A percentile compares a stretch with the other conserved stretches of the same genome.
Conservation (phyloP, 352 stramenopile species). For the Phytophthora megakarya region DNA sequence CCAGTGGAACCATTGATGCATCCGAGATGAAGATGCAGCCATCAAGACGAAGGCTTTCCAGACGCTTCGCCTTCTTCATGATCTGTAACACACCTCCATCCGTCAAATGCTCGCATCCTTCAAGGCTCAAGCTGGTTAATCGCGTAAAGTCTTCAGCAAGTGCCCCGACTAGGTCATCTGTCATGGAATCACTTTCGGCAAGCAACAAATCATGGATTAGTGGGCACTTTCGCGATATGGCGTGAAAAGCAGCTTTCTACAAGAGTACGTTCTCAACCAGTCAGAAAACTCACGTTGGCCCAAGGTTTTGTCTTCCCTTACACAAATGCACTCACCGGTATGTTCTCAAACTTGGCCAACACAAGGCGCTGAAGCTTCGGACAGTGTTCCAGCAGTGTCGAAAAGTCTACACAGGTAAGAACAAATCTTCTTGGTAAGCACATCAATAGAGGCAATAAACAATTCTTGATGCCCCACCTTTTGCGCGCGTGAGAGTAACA, state of each 20-base stretch:
- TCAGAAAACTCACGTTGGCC: slow-evolving; percentile 13
- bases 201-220: slow-evolving; percentile 45
- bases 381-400: slow-evolving; percentile 44
- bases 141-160: slow-evolving; percentile 41
- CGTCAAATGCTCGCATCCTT: slow-evolving; percentile 58
- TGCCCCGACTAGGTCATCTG: slow-evolving; percentile 52
- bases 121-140: slow-evolving; percentile 52
- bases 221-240: slow-evolving; percentile 33
- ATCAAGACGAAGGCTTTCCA: slow-evolving; percentile 56
- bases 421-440: neutral
- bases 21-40: slow-evolving; percentile 50
- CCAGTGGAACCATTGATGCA: slow-evolving; percentile 38
- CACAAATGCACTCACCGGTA: slow-evolving; percentile 34
- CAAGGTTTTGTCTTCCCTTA: neutral
- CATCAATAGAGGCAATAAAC: neutral
- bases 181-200: slow-evolving; percentile 51
- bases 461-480: slow-evolving; percentile 33
- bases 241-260: slow-evolving; percentile 57
- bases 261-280: slow-evolving; percentile 14
- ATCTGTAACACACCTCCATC: slow-evolving; percentile 50
- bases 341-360: slow-evolving; percentile 43
- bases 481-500: slow-evolving; percentile 19
- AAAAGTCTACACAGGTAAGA: slow-evolving; percentile 41
- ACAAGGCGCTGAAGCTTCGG: slow-evolving; percentile 40
- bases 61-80: slow-evolving; percentile 39